Percentiles rank a stretch among this genome's conserved stretches.
These are phyloP conservation scores for Roridomyces roridus DNA, from an alignment of 768 basidiomycete species.

Conservation along the genomic window DNA sequence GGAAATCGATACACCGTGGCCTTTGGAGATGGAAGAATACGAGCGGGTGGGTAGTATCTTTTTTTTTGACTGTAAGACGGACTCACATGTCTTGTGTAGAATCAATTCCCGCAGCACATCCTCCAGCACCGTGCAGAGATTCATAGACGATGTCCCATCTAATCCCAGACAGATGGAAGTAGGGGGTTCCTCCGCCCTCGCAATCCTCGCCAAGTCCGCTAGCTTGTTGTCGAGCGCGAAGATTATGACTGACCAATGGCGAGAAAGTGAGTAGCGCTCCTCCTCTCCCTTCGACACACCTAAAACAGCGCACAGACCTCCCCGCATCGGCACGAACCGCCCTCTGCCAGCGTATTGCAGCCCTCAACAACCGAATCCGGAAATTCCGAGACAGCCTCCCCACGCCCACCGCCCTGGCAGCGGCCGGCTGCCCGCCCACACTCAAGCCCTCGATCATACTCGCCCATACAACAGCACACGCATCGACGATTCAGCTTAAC, in stretches of 20 bases:
- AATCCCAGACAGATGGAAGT: not conserved
- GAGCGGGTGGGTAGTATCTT: conserved; percentile 16
- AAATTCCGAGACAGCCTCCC: conserved; percentile 17
- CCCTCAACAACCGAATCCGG: conserved; percentile 32
- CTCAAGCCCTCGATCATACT: conserved; percentile 4
- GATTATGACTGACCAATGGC: conserved; percentile 23
- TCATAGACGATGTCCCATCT: conserved; percentile 1
- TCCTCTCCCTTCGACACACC: not conserved
- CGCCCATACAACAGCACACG: conserved; percentile 12
- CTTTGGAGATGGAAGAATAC: conserved; percentile 28
- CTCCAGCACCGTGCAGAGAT: conserved; percentile 4
- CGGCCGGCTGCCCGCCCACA: not conserved
- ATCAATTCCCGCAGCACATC: not conserved
- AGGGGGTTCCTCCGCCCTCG: not conserved
- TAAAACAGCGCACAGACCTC: no score
- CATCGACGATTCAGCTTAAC: conserved; percentile 12
- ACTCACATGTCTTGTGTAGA: conserved; percentile 12
- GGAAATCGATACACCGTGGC: conserved; percentile 47
- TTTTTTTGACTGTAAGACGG: not conserved
- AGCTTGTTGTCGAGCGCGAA: conserved; percentile 33
- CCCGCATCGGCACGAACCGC: conserved; percentile 25
- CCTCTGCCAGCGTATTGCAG: conserved; percentile 28
- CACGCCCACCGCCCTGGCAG: conserved; percentile 1
- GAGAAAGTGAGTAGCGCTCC: conserved; percentile 24
- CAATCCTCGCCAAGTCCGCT: conserved; percentile 2